phyloP scores from a whole-genome alignment of 2,329 filamentous ascomycete species.

The Cytospora schulzeri region DNA sequence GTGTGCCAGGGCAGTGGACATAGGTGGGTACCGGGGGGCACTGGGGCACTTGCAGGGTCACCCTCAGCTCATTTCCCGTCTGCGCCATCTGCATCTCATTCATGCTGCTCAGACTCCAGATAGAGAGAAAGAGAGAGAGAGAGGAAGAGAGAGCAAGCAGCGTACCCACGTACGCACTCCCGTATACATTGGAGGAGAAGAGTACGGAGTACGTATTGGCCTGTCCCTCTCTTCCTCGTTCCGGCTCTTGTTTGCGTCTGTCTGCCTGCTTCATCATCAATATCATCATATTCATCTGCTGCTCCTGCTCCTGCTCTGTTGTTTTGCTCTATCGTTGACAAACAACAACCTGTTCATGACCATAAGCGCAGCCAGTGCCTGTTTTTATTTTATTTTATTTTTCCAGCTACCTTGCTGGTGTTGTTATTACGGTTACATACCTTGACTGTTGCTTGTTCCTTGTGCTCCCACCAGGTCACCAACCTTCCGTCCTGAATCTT shows the following conservation, averaged over 20 bases:
- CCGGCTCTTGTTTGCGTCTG: slow-evolving; percentile 4
- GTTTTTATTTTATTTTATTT: no score
- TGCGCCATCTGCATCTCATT: not conserved
- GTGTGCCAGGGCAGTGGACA: slow-evolving; percentile 6
- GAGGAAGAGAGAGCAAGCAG: not conserved
- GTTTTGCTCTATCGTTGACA: slow-evolving; percentile 4
- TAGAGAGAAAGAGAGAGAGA: no score
- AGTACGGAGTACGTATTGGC: not conserved
- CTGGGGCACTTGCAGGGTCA: not conserved
- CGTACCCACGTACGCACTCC: not conserved
- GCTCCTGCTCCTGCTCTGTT: not conserved
- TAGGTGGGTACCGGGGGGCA: not conserved
- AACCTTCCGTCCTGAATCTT: not conserved
- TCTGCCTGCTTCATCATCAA: slow-evolving; percentile 11
- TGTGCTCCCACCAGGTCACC: slow-evolving; percentile 6
- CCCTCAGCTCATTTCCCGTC: slow-evolving; percentile 17
- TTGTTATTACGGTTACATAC: not conserved
- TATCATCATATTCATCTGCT: no score
- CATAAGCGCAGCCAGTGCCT: slow-evolving; percentile 3
- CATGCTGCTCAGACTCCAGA: not conserved
- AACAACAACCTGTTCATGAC: not conserved
- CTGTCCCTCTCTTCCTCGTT: slow-evolving; percentile 3
- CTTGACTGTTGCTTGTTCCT: not conserved
- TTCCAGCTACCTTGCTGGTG: not conserved
- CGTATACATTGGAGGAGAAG: not conserved